These are phyloP conservation scores for Verticillium zaregamsianum DNA, from an alignment of 2,329 filamentous ascomycete species.

Conservation along the genomic window DNA sequence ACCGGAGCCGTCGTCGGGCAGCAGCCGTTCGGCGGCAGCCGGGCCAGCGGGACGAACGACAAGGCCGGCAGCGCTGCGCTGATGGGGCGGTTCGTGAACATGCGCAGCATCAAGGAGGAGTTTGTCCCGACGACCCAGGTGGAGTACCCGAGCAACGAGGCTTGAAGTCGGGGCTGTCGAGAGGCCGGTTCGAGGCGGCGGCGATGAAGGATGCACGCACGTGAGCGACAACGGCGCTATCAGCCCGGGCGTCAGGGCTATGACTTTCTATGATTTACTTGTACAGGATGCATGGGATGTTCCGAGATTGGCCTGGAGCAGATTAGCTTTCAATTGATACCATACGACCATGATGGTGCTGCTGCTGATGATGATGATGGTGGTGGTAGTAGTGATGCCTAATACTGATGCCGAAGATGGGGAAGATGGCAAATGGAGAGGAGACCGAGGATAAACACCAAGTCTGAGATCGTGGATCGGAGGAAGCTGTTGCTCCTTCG, in stretches of 20 bases:
- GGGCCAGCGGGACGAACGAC: slow-evolving; percentile 68
- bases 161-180: slow-evolving; percentile 26
- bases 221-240: background rate
- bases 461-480: background rate
- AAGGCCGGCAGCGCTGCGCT: slow-evolving; percentile 66
- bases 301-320: background rate
- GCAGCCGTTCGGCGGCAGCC: slow-evolving; percentile 66
- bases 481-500: background rate
- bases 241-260: background rate
- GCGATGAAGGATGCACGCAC: background rate
- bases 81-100: slow-evolving; percentile 62
- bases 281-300: background rate
- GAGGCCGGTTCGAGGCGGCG: background rate
- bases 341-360: background rate
- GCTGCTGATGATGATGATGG: background rate
- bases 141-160: slow-evolving; percentile 68
- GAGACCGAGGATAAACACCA: background rate
- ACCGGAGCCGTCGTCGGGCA: slow-evolving; percentile 70
- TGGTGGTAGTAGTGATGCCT: background rate
- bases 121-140: slow-evolving; percentile 61
- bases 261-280: background rate
- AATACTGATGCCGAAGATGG: background rate
- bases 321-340: background rate
- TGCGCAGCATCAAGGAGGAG: slow-evolving; percentile 71
- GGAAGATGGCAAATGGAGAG: background rate